Evolutionary conservation across 23 red algal species (phyloP).

Genomic region (Gracilaria gracilis): DNA sequence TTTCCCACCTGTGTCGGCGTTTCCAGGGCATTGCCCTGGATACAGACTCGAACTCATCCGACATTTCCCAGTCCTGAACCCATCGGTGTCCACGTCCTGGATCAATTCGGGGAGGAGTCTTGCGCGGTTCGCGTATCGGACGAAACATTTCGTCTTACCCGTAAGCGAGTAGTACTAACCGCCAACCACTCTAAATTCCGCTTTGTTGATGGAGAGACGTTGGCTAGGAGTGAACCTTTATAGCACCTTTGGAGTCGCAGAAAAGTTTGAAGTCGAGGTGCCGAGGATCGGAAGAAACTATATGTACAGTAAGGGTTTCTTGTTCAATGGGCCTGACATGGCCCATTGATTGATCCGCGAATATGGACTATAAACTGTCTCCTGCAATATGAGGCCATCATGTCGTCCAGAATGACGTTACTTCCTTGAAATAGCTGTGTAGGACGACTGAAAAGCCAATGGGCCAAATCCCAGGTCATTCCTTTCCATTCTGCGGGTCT

Average conservation of each 20-base stretch:
- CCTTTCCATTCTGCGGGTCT: background rate
- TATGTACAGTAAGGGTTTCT: background rate
- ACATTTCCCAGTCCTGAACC: slow-evolving; percentile 67
- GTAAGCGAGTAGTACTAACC: background rate
- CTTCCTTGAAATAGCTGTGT: background rate
- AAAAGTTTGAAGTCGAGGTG: background rate
- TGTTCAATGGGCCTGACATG: background rate
- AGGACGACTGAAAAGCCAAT: background rate
- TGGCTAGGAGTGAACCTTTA: background rate
- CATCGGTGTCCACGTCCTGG: slow-evolving; percentile 28
- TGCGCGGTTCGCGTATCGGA: slow-evolving; percentile 3
- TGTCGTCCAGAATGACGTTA: background rate
- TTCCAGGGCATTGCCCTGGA: slow-evolving; percentile 12
- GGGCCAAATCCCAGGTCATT: background rate
- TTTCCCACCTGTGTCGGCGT: slow-evolving; percentile 48
- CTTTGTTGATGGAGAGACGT: background rate
- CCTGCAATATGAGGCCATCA: background rate
- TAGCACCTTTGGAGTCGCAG: background rate
- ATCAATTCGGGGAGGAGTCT: slow-evolving; percentile 42
- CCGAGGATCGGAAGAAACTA: background rate
- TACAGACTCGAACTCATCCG: slow-evolving; percentile 48
- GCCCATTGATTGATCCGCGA: background rate
- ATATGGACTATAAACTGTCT: background rate
- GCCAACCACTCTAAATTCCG: background rate
- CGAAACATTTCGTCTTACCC: background rate